Evolutionary conservation across 768 basidiomycete genomes (phyloP), one percentile per base, ranked within the genome.

Genomic region (Floccularia luteovirens): DNA sequence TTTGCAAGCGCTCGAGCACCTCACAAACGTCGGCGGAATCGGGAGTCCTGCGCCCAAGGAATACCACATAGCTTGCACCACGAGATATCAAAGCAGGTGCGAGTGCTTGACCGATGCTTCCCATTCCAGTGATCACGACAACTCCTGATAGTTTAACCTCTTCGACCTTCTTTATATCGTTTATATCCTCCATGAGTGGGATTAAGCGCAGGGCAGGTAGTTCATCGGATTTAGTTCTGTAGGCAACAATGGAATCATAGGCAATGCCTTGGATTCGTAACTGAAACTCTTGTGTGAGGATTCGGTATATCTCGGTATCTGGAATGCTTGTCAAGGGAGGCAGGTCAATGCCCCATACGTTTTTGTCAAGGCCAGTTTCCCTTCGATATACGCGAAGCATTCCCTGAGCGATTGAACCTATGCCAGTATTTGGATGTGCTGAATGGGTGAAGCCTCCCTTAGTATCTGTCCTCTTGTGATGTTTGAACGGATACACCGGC

Each of bases 61-160:
- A 56, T 14, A 58, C 49, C 13, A 62, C 52, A 0, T 39, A 38
- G 2, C 41, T 42, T 30, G 43, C 45, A 3, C 59, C 59, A 28
- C 49, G 47, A 10, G 47, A 42, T n/a, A 57, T 32, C 34, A 62
- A 42, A 11, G 50, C 43, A 4, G 38, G 25, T n/a, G 52, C 57
- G n/a, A 62, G 24, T 10, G 51, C 50, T 28, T 42, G 41, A 7
- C 58, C 57, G 19, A 60, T 59, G 32, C 51, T 55, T n/a, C 56
- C 57, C 51, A 62, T 54, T 13, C 61, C 61, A n/a, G 58, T 52
- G 20, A 62, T 54, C 21, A 61, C 50, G 0, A 59, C 51, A 3
- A 53, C 48, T 23, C 58, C 58, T 0, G 50, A 49, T 24, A 50
- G 42, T 17, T 34, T 34, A 14, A 7, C 7, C 27, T 8, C 8